phyloP scores from a whole-genome alignment of 352 stramenopile genomes.

The Poterioochromonas sp. region DNA sequence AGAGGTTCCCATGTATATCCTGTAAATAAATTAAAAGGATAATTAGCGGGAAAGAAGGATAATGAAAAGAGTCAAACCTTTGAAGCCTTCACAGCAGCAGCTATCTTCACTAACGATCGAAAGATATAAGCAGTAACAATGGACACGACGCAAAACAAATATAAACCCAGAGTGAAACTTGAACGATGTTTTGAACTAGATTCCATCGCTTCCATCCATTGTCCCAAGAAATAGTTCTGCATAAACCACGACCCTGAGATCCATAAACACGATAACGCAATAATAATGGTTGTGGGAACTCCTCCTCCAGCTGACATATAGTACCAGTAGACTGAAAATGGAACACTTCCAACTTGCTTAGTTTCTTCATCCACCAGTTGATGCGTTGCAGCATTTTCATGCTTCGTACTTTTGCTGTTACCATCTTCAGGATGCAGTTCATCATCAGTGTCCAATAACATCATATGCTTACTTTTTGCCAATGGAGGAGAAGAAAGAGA shows the following conservation, averaged over 20 bases:
- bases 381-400: not conserved
- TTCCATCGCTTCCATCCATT: not conserved
- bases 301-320: constrained; percentile 4
- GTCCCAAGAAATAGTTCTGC: constrained; percentile 6
- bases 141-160: not conserved
- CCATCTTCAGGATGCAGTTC: not conserved
- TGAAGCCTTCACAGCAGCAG: not conserved
- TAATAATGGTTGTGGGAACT: not conserved
- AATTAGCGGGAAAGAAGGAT: constrained; percentile 47
- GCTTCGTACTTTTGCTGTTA: not conserved
- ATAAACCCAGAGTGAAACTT: constrained; percentile 53
- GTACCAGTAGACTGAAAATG: not conserved
- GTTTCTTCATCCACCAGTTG: not conserved
- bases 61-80: not conserved
- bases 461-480: no score
- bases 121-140: not conserved
- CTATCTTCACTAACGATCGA: constrained; percentile 28
- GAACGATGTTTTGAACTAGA: constrained; percentile 56
- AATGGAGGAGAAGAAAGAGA: no score
- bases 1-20: constrained; percentile 42
- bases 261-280: not conserved
- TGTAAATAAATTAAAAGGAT: constrained; percentile 49
- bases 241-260: not conserved
- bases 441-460: not conserved
- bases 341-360: not conserved